These are phyloP conservation scores for Lathyrus aphaca DNA, from an alignment of 306 rosid genomes.

Conservation along the genomic window DNA sequence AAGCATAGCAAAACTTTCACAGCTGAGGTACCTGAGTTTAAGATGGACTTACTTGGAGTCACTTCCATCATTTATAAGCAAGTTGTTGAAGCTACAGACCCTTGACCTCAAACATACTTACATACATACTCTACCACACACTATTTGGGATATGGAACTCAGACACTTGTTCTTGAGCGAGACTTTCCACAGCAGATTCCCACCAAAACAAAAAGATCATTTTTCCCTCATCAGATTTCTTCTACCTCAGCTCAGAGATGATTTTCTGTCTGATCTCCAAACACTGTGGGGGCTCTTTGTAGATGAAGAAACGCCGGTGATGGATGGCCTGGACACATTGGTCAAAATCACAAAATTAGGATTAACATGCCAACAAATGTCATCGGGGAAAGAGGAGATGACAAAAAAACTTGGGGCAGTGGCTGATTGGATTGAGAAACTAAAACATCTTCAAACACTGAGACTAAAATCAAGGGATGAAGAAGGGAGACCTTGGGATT, in stretches of 20 bases:
- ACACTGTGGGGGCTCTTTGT: conserved; percentile 49
- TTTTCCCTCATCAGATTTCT: background rate
- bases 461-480: conserved; percentile 40
- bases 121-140: conserved; percentile 35
- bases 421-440: conserved; percentile 30
- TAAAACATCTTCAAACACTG: conserved; percentile 30
- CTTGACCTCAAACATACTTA: conserved; percentile 51
- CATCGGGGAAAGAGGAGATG: background rate
- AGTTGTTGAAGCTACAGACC: conserved; percentile 38
- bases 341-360: conserved; percentile 40
- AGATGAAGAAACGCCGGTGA: conserved; percentile 37
- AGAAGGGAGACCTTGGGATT: conserved; percentile 19
- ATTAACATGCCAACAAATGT: conserved; percentile 44
- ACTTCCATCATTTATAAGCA: conserved; percentile 42
- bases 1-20: conserved; percentile 28
- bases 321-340: conserved; percentile 36
- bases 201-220: background rate
- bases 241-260: background rate
- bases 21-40: conserved; percentile 47
- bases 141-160: conserved; percentile 46
- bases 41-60: conserved; percentile 47
- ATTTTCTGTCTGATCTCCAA: conserved; percentile 32
- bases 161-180: conserved; percentile 44
- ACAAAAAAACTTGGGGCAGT: conserved; percentile 24
- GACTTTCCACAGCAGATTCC: conserved; percentile 25